Percentiles rank a stretch among this genome's conserved stretches.
phyloP scores from a whole-genome alignment of 768 basidiomycete genomes.

The Cystofilobasidium capitatum region DNA sequence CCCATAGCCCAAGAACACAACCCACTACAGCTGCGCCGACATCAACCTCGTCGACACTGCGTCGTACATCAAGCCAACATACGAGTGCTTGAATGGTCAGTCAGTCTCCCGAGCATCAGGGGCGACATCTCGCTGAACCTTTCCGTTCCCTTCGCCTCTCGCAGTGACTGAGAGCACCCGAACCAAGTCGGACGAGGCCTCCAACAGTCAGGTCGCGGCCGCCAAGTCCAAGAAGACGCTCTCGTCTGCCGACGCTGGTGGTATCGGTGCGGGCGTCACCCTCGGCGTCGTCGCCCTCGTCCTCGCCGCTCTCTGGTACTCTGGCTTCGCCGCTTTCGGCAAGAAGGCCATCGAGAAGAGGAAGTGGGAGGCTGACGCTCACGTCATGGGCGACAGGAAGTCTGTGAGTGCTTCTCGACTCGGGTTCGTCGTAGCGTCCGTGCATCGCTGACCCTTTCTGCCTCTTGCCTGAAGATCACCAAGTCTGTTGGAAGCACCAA shows the following conservation, averaged over 20 bases:
- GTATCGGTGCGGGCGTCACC: not conserved
- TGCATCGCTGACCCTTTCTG: no score
- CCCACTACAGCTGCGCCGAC: not conserved
- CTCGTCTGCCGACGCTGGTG: not conserved
- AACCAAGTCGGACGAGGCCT: not conserved
- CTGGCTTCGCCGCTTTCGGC: not conserved
- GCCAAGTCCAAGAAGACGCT: not conserved
- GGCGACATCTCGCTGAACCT: no score
- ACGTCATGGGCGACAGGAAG: not conserved
- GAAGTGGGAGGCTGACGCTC: conserved; percentile 1
- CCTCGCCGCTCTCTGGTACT: not conserved
- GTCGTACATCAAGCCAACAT: not conserved
- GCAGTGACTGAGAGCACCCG: not conserved
- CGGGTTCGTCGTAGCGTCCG: no score
- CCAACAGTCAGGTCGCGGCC: not conserved
- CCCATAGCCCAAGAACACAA: not conserved
- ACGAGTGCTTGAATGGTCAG: not conserved
- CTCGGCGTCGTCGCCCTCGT: not conserved
- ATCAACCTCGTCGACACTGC: not conserved
- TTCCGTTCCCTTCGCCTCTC: not conserved
- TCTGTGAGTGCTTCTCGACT: not conserved
- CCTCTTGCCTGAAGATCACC: no score
- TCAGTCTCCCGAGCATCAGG: no score
- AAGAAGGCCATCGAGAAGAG: not conserved
- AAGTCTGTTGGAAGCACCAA: no score